Conservation (phyloP, 2,329 filamentous ascomycete genomes). For the Akanthomyces lecanii region DNA sequence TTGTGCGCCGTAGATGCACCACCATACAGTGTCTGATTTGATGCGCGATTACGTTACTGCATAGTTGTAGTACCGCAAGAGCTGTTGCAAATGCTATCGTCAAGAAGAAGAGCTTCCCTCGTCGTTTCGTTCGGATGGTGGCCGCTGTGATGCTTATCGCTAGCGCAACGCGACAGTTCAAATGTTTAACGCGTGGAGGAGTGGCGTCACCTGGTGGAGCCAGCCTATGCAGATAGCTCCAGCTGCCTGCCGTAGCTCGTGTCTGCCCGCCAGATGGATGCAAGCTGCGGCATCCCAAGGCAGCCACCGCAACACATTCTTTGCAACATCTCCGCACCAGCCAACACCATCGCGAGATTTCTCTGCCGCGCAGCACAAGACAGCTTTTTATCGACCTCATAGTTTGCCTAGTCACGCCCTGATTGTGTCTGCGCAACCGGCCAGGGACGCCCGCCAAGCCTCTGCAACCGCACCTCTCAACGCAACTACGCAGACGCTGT, state of each 20-base stretch:
- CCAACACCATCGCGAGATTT: not conserved
- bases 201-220: constrained; percentile 17
- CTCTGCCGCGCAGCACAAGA: not conserved
- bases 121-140: not conserved
- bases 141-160: not conserved
- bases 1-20: constrained; percentile 1
- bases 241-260: constrained; percentile 2
- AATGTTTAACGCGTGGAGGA: constrained; percentile 10
- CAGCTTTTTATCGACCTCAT: not conserved
- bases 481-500: not conserved
- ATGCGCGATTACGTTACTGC: not conserved
- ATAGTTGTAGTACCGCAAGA: not conserved
- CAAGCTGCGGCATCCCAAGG: constrained; percentile 5
- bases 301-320: constrained; percentile 10
- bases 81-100: not conserved
- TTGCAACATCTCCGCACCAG: not conserved
- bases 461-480: not conserved
- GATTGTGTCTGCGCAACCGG: not conserved
- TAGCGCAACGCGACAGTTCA: constrained; percentile 7
- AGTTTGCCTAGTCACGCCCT: not conserved
- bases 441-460: not conserved
- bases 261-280: constrained; percentile 2
- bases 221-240: constrained; percentile 2
- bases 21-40: not conserved
- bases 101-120: not conserved